Percentiles rank a stretch among this genome's conserved stretches.
These are phyloP conservation scores for Stagonosporopsis chrysanthemi DNA, from an alignment of 2,329 filamentous ascomycete species.

Conservation along the genomic window DNA sequence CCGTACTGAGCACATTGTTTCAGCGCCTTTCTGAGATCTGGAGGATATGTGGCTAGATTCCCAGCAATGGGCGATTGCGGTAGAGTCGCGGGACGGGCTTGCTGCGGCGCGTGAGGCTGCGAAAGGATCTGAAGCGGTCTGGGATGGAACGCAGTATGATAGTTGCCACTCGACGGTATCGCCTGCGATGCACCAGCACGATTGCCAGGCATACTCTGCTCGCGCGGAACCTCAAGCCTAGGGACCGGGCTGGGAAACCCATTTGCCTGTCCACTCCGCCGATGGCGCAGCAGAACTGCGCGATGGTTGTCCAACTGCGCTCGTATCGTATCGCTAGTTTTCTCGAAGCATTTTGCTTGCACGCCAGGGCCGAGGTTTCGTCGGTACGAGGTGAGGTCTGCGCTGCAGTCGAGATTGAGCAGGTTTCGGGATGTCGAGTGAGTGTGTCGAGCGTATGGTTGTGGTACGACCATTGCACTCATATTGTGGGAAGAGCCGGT, in stretches of 20 bases:
- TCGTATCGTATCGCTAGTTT: conserved; percentile 29
- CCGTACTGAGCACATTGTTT: conserved; percentile 1
- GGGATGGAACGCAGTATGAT: conserved; percentile 15
- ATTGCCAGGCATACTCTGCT: conserved; percentile 12
- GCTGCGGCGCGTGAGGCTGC: conserved; percentile 17
- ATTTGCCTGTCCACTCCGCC: conserved; percentile 9
- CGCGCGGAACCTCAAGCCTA: conserved; percentile 14
- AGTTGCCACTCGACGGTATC: conserved; percentile 2
- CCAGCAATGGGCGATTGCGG: conserved; percentile 8
- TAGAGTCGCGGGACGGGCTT: conserved; percentile 5
- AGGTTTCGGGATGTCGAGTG: conserved; percentile 21
- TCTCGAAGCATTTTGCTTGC: conserved; percentile 30
- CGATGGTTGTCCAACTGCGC: conserved; percentile 32
- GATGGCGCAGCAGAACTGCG: conserved; percentile 25
- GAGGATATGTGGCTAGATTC: conserved; percentile 23
- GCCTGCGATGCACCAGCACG: conserved; percentile 1
- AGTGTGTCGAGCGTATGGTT: conserved; percentile 18
- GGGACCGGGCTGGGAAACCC: conserved; percentile 20
- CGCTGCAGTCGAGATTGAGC: conserved; percentile 33
- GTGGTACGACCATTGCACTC: conserved; percentile 19
- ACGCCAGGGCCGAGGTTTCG: conserved; percentile 34
- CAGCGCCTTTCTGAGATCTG: conserved; percentile 5
- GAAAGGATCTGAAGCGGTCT: conserved; percentile 18
- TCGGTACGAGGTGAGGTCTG: conserved; percentile 30
- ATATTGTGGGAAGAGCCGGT: background rate